Evolutionary conservation across 805 yeast genomes (phyloP).

Genomic region (Candida quercuum): DNA sequence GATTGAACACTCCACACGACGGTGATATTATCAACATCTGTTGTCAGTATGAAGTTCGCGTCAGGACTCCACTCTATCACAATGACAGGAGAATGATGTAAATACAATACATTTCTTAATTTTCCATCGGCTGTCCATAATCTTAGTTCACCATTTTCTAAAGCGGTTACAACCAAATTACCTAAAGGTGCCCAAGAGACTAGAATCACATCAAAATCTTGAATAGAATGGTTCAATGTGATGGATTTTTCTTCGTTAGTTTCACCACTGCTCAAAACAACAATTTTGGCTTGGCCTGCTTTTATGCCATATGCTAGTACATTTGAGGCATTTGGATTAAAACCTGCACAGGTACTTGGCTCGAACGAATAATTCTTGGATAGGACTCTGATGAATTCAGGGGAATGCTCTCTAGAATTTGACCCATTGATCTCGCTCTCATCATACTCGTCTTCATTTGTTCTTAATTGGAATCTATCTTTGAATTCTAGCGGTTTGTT

Average conservation of each 20-base stretch:
- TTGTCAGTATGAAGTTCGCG: slow-evolving; percentile 49
- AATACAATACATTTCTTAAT: slow-evolving; percentile 47
- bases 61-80: slow-evolving; percentile 55
- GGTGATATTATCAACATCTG: slow-evolving; percentile 49
- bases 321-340: slow-evolving; percentile 47
- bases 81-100: slow-evolving; percentile 52
- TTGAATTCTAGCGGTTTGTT: slow-evolving; percentile 24
- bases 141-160: slow-evolving; percentile 66
- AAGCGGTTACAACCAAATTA: slow-evolving; percentile 52
- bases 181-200: slow-evolving; percentile 69
- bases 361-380: slow-evolving; percentile 34
- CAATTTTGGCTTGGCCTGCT: slow-evolving; percentile 43
- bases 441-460: slow-evolving; percentile 6
- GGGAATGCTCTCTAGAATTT: slow-evolving; percentile 10
- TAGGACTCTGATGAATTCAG: slow-evolving; percentile 31
- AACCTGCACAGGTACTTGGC: slow-evolving; percentile 41
- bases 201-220: slow-evolving; percentile 25
- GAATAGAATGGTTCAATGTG: slow-evolving; percentile 27
- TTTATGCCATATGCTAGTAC: slow-evolving; percentile 52
- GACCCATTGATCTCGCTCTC: slow-evolving; percentile 1
- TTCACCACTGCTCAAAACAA: slow-evolving; percentile 24
- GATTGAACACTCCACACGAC: slow-evolving; percentile 64
- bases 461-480: slow-evolving; percentile 27
- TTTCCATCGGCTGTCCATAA: slow-evolving; percentile 76
- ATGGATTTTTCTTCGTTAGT: slow-evolving; percentile 11